Conservation (phyloP, 106 monocot genomes). For the Apostasia shenzhenica region DNA sequence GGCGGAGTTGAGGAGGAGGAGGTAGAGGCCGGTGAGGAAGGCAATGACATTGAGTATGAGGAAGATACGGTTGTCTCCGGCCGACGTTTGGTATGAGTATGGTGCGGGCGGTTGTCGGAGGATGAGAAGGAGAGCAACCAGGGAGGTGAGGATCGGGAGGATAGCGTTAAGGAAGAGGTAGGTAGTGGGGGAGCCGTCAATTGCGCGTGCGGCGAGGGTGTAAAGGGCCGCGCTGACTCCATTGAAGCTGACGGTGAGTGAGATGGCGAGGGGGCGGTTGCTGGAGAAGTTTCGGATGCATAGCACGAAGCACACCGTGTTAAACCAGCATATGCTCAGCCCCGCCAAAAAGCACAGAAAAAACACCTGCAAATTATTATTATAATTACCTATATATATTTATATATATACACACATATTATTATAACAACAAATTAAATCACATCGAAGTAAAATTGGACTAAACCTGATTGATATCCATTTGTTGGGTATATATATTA, state of each 20-base stretch:
- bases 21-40: slow-evolving; percentile 75
- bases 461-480: too few species aligned
- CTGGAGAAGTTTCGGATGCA: slow-evolving; percentile 67
- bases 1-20: slow-evolving; percentile 51
- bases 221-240: slow-evolving; percentile 73
- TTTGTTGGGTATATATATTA: too few species aligned
- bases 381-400: too few species aligned
- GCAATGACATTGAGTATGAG: slow-evolving; percentile 63
- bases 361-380: slow-evolving; percentile 40
- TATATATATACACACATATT: too few species aligned
- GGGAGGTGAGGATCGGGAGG: slow-evolving; percentile 49
- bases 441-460: too few species aligned
- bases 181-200: slow-evolving; percentile 9
- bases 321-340: slow-evolving; percentile 88
- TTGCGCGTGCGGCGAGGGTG: slow-evolving; percentile 49
- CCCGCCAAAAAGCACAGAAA: slow-evolving; percentile 64
- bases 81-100: slow-evolving; percentile 11
- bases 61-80: slow-evolving; percentile 37
- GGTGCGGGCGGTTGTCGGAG: slow-evolving; percentile 33
- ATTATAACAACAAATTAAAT: too few species aligned
- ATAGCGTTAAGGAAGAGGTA: slow-evolving; percentile 78
- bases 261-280: slow-evolving; percentile 55
- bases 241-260: slow-evolving; percentile 81
- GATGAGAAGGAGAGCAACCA: slow-evolving; percentile 45
- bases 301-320: slow-evolving; percentile 80